phyloP scores from a whole-genome alignment of 176 grass and related monocot genomes.

The Olyra latifolia region DNA sequence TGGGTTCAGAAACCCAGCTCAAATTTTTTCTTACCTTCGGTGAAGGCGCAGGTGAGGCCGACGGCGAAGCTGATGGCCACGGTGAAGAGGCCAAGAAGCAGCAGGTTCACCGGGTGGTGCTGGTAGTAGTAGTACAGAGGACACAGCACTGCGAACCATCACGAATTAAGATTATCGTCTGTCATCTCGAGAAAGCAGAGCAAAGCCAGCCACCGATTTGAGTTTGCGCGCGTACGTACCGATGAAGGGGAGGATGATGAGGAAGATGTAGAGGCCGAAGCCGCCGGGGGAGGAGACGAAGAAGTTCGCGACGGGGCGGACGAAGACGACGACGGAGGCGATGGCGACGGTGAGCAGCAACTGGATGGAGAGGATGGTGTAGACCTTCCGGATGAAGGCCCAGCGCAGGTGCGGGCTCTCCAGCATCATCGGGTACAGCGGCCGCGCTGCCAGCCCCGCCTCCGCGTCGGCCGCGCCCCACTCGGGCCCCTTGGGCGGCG shows the following conservation, averaged over 20 bases:
- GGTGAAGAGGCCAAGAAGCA: conserved; percentile 80
- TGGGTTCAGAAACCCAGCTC: no score
- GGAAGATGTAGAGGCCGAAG: conserved; percentile 81
- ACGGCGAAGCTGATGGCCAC: conserved; percentile 87
- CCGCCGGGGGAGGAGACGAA: conserved; percentile 72
- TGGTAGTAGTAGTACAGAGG: conserved; percentile 91
- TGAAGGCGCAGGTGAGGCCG: conserved; percentile 85
- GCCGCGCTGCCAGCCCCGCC: conserved; percentile 30
- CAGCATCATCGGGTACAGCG: conserved; percentile 89
- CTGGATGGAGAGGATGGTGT: conserved; percentile 85
- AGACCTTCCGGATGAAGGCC: conserved; percentile 86
- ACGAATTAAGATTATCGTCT: background rate
- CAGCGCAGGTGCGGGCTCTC: conserved; percentile 83
- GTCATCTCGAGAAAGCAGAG: background rate
- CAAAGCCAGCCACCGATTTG: background rate
- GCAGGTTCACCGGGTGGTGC: conserved; percentile 69
- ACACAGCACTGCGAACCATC: conserved; percentile 63
- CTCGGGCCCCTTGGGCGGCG: conserved; percentile 44
- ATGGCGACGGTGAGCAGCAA: conserved; percentile 80
- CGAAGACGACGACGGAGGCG: conserved; percentile 69
- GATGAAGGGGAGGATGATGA: conserved; percentile 90
- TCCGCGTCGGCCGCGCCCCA: conserved; percentile 53
- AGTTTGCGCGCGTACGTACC: conserved; percentile 9
- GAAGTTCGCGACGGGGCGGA: conserved; percentile 66
- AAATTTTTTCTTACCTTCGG: conserved; percentile 37